Base-by-base conservation (phyloP, 1,284 basidiomycete species). In the Ceratobasidium sp. region DNA sequence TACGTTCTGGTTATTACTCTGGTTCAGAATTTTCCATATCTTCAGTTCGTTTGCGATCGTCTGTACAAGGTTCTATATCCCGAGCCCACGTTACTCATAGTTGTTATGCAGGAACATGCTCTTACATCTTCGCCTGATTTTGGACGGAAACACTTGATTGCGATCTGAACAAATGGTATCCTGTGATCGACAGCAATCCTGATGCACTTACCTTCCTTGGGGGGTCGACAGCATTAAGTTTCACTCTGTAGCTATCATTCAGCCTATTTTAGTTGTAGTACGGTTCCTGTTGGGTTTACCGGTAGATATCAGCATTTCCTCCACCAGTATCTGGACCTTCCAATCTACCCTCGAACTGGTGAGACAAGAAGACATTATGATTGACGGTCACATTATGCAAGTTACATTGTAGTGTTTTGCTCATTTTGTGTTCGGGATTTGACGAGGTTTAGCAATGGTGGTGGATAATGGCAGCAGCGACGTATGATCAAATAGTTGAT, bases 81-180 rank as follows among this genome's bases (percentile, higher is more conserved):
- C 20, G 5, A 28, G 33, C 15, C 6, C 13, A 20, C 1, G 20
- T 20, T 20, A 52, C 20, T 20, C 2, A 5, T 28, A 33, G 33
- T 9, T 28, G 23, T 33, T 20, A 33, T 17, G 7, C 3, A 4
- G 6, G 9, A 38, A 12, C 28, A n/a, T 20, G 13, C 59, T 33
- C 57, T 26, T 13, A 40, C 28, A 33, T 33, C 33, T 9, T 62
- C 20, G 33, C 28, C 33, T 10, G 57, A 13, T 9, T 38, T 59
- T 40, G 33, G 33, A 33, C 59, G 59, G 40, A 62, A 62, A 33
- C 59, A 62, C 13, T 62, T 62, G 33, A 62, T 38, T 3, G 59
- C 59, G 33, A 62, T 40, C 59, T 62, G 1, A 6, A n/a, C 17
- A 4, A n/a, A 20, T 52, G 20, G 1, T n/a, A 33, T 33, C 33